These are phyloP conservation scores for Trametes meyenii DNA, from an alignment of 768 basidiomycete genomes.

Conservation along the genomic window DNA sequence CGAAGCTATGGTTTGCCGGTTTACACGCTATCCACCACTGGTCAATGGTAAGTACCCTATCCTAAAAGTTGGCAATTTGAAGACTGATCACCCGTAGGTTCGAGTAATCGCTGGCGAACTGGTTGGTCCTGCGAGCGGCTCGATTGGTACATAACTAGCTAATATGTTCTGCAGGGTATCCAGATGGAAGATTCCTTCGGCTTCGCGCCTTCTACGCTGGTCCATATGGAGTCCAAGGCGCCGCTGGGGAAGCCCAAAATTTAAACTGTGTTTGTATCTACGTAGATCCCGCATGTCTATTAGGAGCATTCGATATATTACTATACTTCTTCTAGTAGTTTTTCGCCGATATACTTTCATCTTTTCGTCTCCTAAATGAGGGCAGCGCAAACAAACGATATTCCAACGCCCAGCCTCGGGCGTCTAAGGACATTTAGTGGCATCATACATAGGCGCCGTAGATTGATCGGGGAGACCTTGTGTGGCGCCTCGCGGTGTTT, in stretches of 20 bases:
- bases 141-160: neutral
- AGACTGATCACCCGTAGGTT: conserved; percentile 46
- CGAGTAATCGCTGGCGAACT: conserved; percentile 84
- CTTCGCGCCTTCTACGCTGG: conserved; percentile 82
- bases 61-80: conserved; percentile 5
- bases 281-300: neutral
- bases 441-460: conserved; percentile 3
- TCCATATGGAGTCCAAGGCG: conserved; percentile 61
- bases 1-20: conserved; percentile 82
- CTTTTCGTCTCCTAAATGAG: neutral
- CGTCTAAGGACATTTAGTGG: neutral
- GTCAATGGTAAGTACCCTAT: conserved; percentile 67
- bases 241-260: conserved; percentile 69
- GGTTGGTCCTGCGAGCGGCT: conserved; percentile 43
- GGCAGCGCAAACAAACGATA: too few species aligned
- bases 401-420: too few species aligned
- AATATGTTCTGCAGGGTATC: conserved; percentile 50
- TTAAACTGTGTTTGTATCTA: conserved; percentile 30
- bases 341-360: neutral
- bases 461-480: conserved; percentile 18
- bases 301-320: neutral
- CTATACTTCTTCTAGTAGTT: neutral
- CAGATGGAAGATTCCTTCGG: conserved; percentile 77
- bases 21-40: conserved; percentile 90
- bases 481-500: conserved; percentile 7